phyloP scores from a whole-genome alignment of 805 yeast genomes.

The Kodamaea kakaduensis region DNA sequence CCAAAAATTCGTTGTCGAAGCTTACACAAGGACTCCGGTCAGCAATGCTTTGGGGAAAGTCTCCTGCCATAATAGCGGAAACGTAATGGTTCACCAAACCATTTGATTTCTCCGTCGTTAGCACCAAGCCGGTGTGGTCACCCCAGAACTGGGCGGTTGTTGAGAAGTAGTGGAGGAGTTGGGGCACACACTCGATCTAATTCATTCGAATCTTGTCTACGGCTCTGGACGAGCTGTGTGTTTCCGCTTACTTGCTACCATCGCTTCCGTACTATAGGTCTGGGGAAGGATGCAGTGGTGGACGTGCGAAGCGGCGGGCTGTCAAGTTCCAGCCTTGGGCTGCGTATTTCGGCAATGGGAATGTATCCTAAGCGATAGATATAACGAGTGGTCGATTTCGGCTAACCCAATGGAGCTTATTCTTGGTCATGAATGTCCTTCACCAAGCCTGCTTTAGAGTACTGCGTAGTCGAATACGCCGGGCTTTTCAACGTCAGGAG shows the following conservation, averaged over 20 bases:
- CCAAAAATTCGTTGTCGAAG: slow-evolving; percentile 79
- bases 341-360: slow-evolving; percentile 72
- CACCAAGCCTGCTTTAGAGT: slow-evolving; percentile 17
- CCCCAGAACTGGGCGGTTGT: too few species aligned
- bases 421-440: slow-evolving; percentile 61
- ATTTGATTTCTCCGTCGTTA: too few species aligned
- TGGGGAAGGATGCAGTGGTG: too few species aligned
- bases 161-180: too few species aligned
- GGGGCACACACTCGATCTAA: slow-evolving; percentile 11
- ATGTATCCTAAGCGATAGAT: slow-evolving; percentile 64
- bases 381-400: slow-evolving; percentile 55
- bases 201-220: slow-evolving; percentile 19
- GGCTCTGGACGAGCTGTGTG: slow-evolving; percentile 18
- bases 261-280: too few species aligned
- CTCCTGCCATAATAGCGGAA: slow-evolving; percentile 80
- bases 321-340: slow-evolving; percentile 18
- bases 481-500: slow-evolving; percentile 29
- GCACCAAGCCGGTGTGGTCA: too few species aligned
- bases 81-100: slow-evolving; percentile 38
- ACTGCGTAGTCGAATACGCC: slow-evolving; percentile 69
- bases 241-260: background rate
- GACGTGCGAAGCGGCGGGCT: too few species aligned
- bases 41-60: slow-evolving; percentile 77
- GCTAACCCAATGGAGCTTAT: slow-evolving; percentile 86
- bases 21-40: slow-evolving; percentile 47